These are phyloP conservation scores for Inonotus hispidus DNA, from an alignment of 1,284 basidiomycete genomes.

Conservation along the genomic window DNA sequence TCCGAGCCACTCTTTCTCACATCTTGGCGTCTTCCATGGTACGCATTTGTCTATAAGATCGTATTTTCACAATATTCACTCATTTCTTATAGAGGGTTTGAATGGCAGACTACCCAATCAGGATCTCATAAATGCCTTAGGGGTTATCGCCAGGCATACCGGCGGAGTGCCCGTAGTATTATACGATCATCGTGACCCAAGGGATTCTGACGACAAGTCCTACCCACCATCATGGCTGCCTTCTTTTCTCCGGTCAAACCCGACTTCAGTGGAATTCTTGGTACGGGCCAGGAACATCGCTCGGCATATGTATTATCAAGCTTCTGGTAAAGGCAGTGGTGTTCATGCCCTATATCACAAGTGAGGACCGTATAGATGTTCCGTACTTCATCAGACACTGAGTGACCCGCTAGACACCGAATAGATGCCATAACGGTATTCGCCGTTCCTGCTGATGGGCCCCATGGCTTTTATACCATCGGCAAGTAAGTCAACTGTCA, in stretches of 20 bases:
- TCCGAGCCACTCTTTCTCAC: constrained; percentile 93
- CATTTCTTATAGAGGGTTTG: constrained; percentile 69
- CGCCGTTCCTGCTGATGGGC: constrained; percentile 81
- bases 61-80: background rate
- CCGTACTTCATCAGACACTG: background rate
- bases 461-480: constrained; percentile 92
- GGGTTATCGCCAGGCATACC: constrained; percentile 66
- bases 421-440: constrained; percentile 94
- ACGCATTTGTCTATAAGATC: constrained; percentile 24
- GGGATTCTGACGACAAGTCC: constrained; percentile 33
- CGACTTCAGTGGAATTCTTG: constrained; percentile 45
- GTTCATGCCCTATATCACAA: constrained; percentile 75
- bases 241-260: constrained; percentile 34
- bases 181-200: constrained; percentile 66
- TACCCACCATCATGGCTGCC: constrained; percentile 43
- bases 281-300: constrained; percentile 58
- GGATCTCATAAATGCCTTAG: constrained; percentile 85
- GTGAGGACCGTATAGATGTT: constrained; percentile 33
- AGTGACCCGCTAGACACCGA: constrained; percentile 59
- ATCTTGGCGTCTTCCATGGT: constrained; percentile 91
- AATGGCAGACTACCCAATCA: constrained; percentile 96
- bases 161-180: constrained; percentile 70
- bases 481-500: constrained; percentile 54
- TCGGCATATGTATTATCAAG: constrained; percentile 64
- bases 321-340: constrained; percentile 66